These are phyloP conservation scores for Schizophyllum commune DNA, from an alignment of 1,284 basidiomycete species.

Conservation along the genomic window DNA sequence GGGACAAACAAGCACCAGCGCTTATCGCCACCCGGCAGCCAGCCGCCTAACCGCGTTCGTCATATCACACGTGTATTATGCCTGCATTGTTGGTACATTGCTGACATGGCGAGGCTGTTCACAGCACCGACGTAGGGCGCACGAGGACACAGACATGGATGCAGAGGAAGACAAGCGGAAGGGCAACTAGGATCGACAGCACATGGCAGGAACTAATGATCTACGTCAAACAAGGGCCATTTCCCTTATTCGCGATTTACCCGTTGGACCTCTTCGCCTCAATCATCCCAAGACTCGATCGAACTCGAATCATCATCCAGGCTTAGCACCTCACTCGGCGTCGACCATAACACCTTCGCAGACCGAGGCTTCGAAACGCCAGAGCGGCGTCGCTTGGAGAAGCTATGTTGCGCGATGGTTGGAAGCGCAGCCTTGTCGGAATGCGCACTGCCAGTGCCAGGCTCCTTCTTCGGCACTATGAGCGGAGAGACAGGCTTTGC, in stretches of 20 bases:
- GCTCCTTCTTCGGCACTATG: neutral
- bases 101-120: neutral
- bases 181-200: too few relatives aligned
- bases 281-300: neutral
- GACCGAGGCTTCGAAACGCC: neutral
- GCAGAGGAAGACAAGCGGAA: too few relatives aligned
- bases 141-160: too few relatives aligned
- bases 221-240: too few relatives aligned
- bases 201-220: too few relatives aligned
- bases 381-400: neutral
- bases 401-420: neutral
- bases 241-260: too few relatives aligned
- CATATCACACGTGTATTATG: neutral
- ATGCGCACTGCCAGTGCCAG: neutral
- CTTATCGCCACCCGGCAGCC: neutral
- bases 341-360: neutral
- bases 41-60: neutral
- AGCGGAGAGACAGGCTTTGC: too few relatives aligned
- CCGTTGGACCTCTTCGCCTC: neutral
- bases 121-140: neutral
- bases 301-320: neutral
- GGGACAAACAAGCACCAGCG: neutral
- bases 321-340: neutral
- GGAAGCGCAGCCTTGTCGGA: neutral
- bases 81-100: neutral